A percentile compares a stretch with the other conserved stretches of the same genome.
Conservation (phyloP, 768 basidiomycete genomes). For the Serpula lacrymans region DNA sequence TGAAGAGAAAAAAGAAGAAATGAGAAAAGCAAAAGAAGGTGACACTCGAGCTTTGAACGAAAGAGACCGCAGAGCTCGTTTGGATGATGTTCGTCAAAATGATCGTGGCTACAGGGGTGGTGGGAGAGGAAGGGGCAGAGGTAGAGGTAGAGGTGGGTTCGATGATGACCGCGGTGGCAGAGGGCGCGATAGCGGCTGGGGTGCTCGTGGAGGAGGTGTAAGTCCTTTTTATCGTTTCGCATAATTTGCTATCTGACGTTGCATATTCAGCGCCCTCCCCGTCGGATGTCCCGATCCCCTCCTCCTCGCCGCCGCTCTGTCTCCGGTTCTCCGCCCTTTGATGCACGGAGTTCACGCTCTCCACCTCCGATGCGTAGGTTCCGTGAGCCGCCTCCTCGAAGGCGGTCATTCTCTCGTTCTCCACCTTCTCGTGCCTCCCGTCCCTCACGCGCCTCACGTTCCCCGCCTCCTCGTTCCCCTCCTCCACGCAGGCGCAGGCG, state of each 20-base stretch:
- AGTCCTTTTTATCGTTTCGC: conserved; percentile 6
- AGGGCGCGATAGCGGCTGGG: conserved; percentile 62
- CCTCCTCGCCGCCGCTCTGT: conserved; percentile 47
- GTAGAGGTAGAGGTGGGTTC: conserved; percentile 46
- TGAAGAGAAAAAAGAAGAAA: conserved; percentile 89
- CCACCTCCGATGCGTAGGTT: conserved; percentile 35
- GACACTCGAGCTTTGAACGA: conserved; percentile 68
- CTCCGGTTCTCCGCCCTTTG: conserved; percentile 28
- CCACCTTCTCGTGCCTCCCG: conserved; percentile 11
- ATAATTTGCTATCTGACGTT: conserved; percentile 7
- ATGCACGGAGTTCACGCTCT: conserved; percentile 38
- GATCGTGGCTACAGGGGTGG: conserved; percentile 48
- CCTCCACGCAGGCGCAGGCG: conserved; percentile 23
- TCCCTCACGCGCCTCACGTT: conserved; percentile 17
- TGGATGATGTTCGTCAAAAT: conserved; percentile 68
- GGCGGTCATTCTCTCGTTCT: conserved; percentile 23
- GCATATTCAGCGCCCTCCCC: conserved; percentile 37
- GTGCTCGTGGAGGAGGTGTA: conserved; percentile 56
- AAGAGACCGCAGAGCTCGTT: conserved; percentile 60
- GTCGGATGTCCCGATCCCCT: conserved; percentile 47
- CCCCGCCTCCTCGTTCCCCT: conserved; percentile 19
- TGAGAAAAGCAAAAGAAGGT: conserved; percentile 64
- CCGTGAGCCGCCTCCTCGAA: conserved; percentile 36
- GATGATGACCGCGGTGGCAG: conserved; percentile 47
- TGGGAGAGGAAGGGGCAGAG: conserved; percentile 59